Base-by-base conservation (phyloP, 2,329 filamentous ascomycete species). In the Fonsecaea nubica region DNA sequence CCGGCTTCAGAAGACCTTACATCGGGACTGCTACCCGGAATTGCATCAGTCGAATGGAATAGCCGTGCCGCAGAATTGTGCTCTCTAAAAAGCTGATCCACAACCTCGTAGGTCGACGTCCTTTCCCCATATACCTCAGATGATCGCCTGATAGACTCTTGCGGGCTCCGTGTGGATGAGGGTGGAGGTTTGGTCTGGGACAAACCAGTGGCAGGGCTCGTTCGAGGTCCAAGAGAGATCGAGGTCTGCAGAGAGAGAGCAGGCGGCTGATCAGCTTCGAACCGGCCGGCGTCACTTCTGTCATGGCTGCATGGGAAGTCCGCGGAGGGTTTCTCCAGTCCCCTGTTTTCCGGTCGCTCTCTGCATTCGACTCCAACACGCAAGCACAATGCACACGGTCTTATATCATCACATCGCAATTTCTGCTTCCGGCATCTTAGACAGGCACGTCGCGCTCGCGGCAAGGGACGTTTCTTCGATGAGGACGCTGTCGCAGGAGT, bases 1-100 rank as follows among this genome's bases (percentile, higher is more conserved):
- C 40, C 33, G 33, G 54, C 35, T n/a, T 63, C 63, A n/a, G 45
- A 58, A 30, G 56, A 56, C 52, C 66, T 59, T 33, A 42, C 56
- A 18, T 68, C 66, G 9, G 66, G 66, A 21, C 66, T 68, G 38
- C 67, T 62, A 2, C 67, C 67, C 3, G 64, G 64, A 45, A 69
- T 69, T 5, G 67, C 67, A 25, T 58, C 64, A 25, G 64, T 53
- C 2, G 64, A 58, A 57, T 64, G 62, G 30, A 50, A 48, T 32
- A 66, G 48, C 10, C 58, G 59, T 7, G 57, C 58, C 9, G 58
- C 42, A 9, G 64, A 62, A 35, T 67, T 60, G 55, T 62, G 64
- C 33, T 69, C 64, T 53, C 55, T 66, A 55, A 69, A 69, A 2
- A 69, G 63, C 63, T 69, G 64, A 42, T 69, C 67, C 33, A 67